phyloP scores from a whole-genome alignment of 208 protist species.

The Phytomonas sp. region DNA sequence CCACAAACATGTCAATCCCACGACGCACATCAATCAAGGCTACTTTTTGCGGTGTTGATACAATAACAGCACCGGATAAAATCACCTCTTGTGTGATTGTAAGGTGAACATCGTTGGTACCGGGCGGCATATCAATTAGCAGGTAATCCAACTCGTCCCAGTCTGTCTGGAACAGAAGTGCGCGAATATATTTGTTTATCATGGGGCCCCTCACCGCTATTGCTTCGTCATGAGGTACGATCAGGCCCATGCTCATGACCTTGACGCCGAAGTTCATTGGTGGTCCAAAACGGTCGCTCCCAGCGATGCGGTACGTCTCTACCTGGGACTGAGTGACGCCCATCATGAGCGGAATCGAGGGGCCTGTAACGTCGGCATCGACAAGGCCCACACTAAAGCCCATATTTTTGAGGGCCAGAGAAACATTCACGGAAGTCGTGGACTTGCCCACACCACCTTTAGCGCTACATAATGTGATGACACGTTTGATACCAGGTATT shows the following conservation, averaged over 20 bases:
- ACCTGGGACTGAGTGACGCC: conserved; percentile 66
- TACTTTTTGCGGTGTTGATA: conserved; percentile 95
- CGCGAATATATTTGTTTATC: conserved; percentile 88
- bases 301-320: conserved; percentile 77
- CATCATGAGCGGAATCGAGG: conserved; percentile 86
- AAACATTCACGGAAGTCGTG: conserved; percentile 85
- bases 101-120: conserved; percentile 89
- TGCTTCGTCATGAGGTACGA: conserved; percentile 81
- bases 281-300: conserved; percentile 77
- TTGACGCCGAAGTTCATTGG: conserved; percentile 88
- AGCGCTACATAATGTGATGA: conserved; percentile 83
- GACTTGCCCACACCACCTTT: conserved; percentile 94
- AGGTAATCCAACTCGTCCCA: conserved; percentile 92
- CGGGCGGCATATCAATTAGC: conserved; percentile 90
- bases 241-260: conserved; percentile 89
- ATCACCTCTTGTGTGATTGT: conserved; percentile 85
- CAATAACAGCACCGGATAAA: conserved; percentile 92
- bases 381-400: conserved; percentile 76
- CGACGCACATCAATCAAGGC: conserved; percentile 87
- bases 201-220: conserved; percentile 89
- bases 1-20: conserved; percentile 93
- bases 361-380: conserved; percentile 90
- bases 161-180: conserved; percentile 82
- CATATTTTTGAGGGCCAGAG: conserved; percentile 79
- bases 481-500: conserved; percentile 68